Base-by-base conservation (phyloP, 2,329 filamentous ascomycete species). In the Colletotrichum australisinense region DNA sequence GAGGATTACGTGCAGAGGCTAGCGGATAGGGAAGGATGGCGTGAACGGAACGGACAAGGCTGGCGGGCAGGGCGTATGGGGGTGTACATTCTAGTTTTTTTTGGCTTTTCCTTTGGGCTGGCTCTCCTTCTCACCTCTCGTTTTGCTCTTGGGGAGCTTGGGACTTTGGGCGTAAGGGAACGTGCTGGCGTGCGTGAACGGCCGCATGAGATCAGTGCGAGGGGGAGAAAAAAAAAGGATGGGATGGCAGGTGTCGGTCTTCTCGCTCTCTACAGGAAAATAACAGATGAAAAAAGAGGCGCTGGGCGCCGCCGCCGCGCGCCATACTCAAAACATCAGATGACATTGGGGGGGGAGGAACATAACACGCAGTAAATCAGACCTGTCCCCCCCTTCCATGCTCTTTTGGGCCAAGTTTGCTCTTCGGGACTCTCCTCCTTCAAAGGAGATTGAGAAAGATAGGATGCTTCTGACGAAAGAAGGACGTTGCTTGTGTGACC, bases 381-480 rank as follows among this genome's bases (percentile, higher is more conserved):
- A n/a, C 6, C 7, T 49, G 8, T 3, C 42, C 8, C 8, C 42
- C 19, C 19, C 19, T 49, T 11, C 42, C 19, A n/a, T 22, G 42
- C 42, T 49, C 19, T 22, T 49, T 22, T 49, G 42, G 42, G 42
- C 3, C 19, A 49, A 22, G 42, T 22, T 22, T 22, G 7, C 8
- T 49, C 42, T 49, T 49, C 3, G 42, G 8, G 19, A n/a, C 19
- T 22, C 42, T 49, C 42, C 42, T 49, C 42, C 8, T 49, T 49
- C 19, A 49, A 49, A 49, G 42, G 19, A n/a, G 42, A 22, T n/a
- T 22, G 49, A n/a, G 63, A 46, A n/a, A 24, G 38, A 28, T n/a
- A 28, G 53, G 53, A 67, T 67, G 60, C 35, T 69, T 64, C 60
- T 64, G 67, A 63, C 16, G 59, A 64, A 35, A 64, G 42, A n/a